Evolutionary conservation across 2,329 filamentous ascomycete species (phyloP).

Genomic region (Sclerotinia borealis): DNA sequence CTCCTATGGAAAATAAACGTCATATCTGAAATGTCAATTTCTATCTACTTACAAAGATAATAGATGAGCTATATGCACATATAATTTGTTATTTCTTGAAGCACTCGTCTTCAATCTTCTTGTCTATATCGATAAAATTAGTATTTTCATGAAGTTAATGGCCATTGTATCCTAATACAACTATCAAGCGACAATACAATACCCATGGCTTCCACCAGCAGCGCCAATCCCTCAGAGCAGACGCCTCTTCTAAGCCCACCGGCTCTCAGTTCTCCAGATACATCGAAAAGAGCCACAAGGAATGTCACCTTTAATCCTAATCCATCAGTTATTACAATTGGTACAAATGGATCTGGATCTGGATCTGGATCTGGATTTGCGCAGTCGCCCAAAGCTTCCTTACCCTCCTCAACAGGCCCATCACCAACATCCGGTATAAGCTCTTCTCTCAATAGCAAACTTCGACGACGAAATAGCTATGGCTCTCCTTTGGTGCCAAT

Average conservation of each 20-base stretch:
- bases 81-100: neutral
- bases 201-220: constrained; percentile 7
- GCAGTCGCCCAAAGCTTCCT: neutral
- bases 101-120: neutral
- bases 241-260: constrained; percentile 7
- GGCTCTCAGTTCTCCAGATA: neutral
- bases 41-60: neutral
- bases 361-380: neutral
- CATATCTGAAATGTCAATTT: constrained; percentile 3
- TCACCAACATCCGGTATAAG: constrained; percentile 48
- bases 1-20: constrained; percentile 8
- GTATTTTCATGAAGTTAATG: neutral
- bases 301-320: constrained; percentile 75
- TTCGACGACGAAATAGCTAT: constrained; percentile 80
- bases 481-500: constrained; percentile 40
- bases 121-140: neutral
- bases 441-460: constrained; percentile 77
- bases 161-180: neutral
- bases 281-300: constrained; percentile 29
- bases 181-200: neutral
- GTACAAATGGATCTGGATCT: constrained; percentile 26
- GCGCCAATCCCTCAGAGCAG: constrained; percentile 3
- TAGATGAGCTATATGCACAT: neutral
- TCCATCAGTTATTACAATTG: constrained; percentile 56
- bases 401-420: constrained; percentile 27